Evolutionary conservation across 140 eudicot genomes (phyloP).

Genomic region (Oenanthe javanica): DNA sequence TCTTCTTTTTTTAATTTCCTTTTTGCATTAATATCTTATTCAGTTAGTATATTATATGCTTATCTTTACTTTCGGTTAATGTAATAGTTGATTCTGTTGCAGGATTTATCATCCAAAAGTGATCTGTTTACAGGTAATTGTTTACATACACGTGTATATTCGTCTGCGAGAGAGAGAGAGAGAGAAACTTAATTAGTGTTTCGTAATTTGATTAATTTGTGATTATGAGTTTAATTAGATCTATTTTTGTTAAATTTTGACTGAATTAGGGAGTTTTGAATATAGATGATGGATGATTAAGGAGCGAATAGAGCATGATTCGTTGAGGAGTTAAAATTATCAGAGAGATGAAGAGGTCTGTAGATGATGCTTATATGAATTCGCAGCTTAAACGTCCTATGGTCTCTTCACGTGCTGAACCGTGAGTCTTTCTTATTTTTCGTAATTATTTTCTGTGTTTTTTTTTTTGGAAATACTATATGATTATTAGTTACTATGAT

Average conservation of each 20-base stretch:
- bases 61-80: conserved; percentile 16
- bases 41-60: not conserved
- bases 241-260: conserved; percentile 6
- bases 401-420: conserved; percentile 16
- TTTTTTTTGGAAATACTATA: not conserved
- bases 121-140: conserved; percentile 32
- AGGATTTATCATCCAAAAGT: conserved; percentile 31
- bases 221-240: conserved; percentile 16
- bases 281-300: not conserved
- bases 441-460: not conserved
- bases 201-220: conserved; percentile 14
- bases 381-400: conserved; percentile 29
- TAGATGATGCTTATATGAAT: conserved; percentile 56
- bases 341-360: conserved; percentile 68
- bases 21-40: not conserved
- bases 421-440: conserved; percentile 31
- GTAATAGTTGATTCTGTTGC: conserved; percentile 4
- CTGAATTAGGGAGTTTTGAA: not conserved
- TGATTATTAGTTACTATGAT: conserved; percentile 9
- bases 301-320: conserved; percentile 12
- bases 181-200: not conserved
- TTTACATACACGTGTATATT: not conserved
- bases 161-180: not conserved
- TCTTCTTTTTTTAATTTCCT: not conserved
- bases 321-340: conserved; percentile 2